Evolutionary conservation across 2,329 filamentous ascomycete species (phyloP).

Genomic region (Plenodomus tracheiphilus): DNA sequence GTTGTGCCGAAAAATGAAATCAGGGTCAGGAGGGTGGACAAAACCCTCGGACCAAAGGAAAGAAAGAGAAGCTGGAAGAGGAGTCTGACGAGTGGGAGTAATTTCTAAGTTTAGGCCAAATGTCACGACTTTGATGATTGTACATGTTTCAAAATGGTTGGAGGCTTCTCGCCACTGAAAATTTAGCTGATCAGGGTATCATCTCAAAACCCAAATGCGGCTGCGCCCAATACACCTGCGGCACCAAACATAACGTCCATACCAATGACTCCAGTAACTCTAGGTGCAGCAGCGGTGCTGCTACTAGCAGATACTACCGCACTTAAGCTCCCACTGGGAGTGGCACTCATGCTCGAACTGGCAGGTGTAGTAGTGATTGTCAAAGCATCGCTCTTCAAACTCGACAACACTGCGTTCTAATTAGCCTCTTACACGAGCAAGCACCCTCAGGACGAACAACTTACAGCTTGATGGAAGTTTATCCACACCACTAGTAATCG

Average conservation of each 20-base stretch:
- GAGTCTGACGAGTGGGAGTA: conserved; percentile 31
- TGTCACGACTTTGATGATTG: background rate
- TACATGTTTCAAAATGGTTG: background rate
- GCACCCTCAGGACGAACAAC: background rate
- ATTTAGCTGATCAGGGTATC: background rate
- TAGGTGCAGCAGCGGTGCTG: conserved; percentile 2
- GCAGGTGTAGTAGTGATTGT: conserved; percentile 1
- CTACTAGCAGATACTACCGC: background rate
- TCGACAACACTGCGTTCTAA: conserved; percentile 2
- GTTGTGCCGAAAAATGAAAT: conserved; percentile 28
- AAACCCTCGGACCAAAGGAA: background rate
- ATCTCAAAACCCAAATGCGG: conserved; percentile 3
- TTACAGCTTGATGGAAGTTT: background rate
- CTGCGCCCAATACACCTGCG: conserved; percentile 8
- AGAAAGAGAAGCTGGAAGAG: conserved; percentile 22
- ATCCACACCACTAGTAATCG: conserved; percentile 7
- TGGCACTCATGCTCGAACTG: background rate
- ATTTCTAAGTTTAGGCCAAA: conserved; percentile 26
- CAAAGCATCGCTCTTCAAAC: conserved; percentile 3
- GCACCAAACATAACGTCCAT: conserved; percentile 11
- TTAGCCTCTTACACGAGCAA: background rate
- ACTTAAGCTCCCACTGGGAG: background rate
- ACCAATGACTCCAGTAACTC: conserved; percentile 1
- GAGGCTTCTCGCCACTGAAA: no score
- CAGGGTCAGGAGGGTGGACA: conserved; percentile 23